Percentiles rank a stretch among this genome's conserved stretches.
These are phyloP conservation scores for Mycena polygramma DNA, from an alignment of 768 basidiomycete genomes.

Conservation along the genomic window DNA sequence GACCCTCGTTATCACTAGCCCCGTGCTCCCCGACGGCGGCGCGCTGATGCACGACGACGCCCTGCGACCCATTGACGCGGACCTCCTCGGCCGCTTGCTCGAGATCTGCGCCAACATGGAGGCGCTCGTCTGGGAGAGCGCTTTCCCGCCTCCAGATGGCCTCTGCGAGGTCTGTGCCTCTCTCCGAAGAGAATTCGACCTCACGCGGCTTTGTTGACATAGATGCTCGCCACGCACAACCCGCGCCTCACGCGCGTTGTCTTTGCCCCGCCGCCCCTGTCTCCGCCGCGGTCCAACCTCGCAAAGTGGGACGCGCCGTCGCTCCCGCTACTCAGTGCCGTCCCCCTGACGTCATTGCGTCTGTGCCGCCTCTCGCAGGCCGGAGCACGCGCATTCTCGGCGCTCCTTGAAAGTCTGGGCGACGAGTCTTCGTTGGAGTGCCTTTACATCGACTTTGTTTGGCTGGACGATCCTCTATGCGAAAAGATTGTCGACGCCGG, in stretches of 20 bases:
- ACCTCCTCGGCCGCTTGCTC: conserved; percentile 35
- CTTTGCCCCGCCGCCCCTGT: conserved; percentile 40
- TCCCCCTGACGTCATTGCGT: conserved; percentile 46
- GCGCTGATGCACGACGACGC: conserved; percentile 12
- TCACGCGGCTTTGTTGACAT: conserved; percentile 10
- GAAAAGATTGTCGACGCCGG: conserved; percentile 49
- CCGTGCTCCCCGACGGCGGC: conserved; percentile 21
- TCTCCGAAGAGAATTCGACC: background rate
- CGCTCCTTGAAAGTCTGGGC: conserved; percentile 42
- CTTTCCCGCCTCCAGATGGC: conserved; percentile 52
- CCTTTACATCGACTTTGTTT: conserved; percentile 51
- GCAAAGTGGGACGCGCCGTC: conserved; percentile 54
- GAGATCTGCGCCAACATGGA: conserved; percentile 45
- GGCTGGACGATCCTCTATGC: conserved; percentile 55
- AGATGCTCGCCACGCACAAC: conserved; percentile 43
- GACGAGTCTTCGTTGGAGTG: conserved; percentile 49
- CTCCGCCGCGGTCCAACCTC: conserved; percentile 35
- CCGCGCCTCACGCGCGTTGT: conserved; percentile 41
- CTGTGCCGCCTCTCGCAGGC: conserved; percentile 51
- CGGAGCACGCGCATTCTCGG: conserved; percentile 48
- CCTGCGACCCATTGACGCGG: conserved; percentile 38
- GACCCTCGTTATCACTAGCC: conserved; percentile 41
- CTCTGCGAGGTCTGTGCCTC: conserved; percentile 50
- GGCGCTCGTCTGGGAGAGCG: conserved; percentile 48
- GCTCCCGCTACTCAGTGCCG: conserved; percentile 46